Base-by-base conservation (phyloP, 129 eudicot species). In the Tagetes erecta region DNA sequence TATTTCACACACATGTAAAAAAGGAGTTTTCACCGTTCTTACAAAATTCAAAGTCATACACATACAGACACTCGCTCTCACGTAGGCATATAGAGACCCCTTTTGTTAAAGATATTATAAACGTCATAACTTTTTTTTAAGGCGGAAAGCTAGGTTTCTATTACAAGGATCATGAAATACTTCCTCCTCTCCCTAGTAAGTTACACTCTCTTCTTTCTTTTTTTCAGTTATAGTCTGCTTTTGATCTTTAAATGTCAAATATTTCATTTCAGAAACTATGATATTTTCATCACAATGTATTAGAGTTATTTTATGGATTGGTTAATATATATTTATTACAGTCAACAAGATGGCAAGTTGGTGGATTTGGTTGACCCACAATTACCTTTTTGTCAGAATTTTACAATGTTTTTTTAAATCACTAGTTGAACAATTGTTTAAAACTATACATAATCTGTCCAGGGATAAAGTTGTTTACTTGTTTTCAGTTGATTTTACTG, bases 141-240 rank as follows among this genome's bases (percentile, higher is more conserved):
- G 98, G 86, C 74, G 97, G 98, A 53, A 88, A 91, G 86, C 53
- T 88, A 3, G 98, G 98, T 8, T 94, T 94, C 71, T 94, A 94
- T 62, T 94, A 88, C 84, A 94, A 88, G 76, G 98, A 94, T 53
- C 91, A 88, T 68, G 98, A 94, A 78, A 94, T 94, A 67, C 92
- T 94, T 60, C 98, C 98, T 72, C 96, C 98, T 40, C 86, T 94
- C 33, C 98, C 98, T 36, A 88, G 98, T 90, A 70, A 62, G 88
- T 71, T 74, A 38, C 12, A 34, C 35, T 47, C 30, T 62, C 39
- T 20, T 50, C 62, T 49, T 20, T 59, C 8, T 36, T 1, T 53
- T 11, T 38, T 53, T 27, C 53, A 31, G 27, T 20, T 20, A 20
- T 77, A 67, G 55, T 49, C 59, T 39, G 60, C 50, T 72, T 41